Conservation (phyloP, 169 alveolate genomes). For the Eimeria mitis region DNA sequence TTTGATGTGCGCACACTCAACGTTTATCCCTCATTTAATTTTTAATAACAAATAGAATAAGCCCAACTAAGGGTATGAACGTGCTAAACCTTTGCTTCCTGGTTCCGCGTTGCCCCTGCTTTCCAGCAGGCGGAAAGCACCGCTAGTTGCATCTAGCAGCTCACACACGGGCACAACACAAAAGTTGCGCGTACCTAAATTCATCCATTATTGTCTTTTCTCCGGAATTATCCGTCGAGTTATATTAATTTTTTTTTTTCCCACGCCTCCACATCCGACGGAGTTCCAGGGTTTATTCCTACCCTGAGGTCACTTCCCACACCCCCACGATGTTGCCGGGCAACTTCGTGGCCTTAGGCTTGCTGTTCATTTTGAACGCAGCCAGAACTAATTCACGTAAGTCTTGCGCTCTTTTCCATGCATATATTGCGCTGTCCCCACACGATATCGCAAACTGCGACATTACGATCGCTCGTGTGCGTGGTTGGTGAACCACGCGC, state of each 20-base stretch:
- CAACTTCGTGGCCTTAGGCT: conserved; percentile 41
- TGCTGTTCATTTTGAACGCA: conserved; percentile 8
- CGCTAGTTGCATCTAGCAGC: conserved; percentile 18
- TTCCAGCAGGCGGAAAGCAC: conserved; percentile 2
- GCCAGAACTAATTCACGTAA: conserved; percentile 28
- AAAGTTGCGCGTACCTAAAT: background rate
- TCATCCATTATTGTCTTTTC: conserved; percentile 10
- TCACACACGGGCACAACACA: conserved; percentile 2
- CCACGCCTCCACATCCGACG: background rate
- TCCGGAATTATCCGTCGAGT: conserved; percentile 1
- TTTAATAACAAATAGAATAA: background rate
- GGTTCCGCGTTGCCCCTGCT: conserved; percentile 18
- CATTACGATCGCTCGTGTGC: too few species aligned
- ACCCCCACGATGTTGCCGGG: conserved; percentile 55
- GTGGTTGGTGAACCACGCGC: too few species aligned
- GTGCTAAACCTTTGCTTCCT: conserved; percentile 7
- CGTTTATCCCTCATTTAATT: background rate
- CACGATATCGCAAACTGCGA: too few species aligned
- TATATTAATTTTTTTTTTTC: background rate
- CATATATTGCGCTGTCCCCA: background rate
- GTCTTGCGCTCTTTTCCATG: background rate
- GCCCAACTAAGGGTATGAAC: background rate
- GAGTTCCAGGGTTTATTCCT: background rate
- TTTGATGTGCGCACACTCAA: background rate
- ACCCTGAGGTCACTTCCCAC: conserved; percentile 47